phyloP scores from a whole-genome alignment of 2,329 filamentous ascomycete species.

The Bisporella sp. region DNA sequence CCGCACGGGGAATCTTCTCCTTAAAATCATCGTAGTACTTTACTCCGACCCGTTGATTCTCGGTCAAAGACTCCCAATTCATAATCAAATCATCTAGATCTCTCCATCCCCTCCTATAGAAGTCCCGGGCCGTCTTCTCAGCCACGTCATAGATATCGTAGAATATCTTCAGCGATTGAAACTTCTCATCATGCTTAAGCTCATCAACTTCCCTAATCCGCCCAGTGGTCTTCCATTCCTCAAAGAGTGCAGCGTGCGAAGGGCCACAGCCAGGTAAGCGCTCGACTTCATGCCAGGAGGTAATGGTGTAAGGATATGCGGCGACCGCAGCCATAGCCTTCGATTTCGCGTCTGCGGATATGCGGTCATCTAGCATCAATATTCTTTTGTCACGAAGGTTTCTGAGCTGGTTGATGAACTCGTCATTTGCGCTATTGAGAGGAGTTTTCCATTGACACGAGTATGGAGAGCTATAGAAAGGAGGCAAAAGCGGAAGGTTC shows the following conservation, averaged over 20 bases:
- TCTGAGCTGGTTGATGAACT: conserved; percentile 67
- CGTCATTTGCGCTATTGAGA: conserved; percentile 60
- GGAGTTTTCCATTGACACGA: conserved; percentile 77
- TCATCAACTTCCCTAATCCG: conserved; percentile 56
- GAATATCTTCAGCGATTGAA: conserved; percentile 62
- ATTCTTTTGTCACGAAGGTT: conserved; percentile 66
- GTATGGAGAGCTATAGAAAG: conserved; percentile 59
- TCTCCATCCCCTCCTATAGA: conserved; percentile 73
- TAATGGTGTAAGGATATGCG: conserved; percentile 57
- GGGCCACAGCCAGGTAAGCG: conserved; percentile 70
- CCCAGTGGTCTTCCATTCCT: conserved; percentile 61
- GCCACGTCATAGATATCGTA: conserved; percentile 92
- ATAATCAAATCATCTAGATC: conserved; percentile 84
- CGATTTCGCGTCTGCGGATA: conserved; percentile 81
- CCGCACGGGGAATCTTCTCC: conserved; percentile 60
- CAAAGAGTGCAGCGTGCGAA: conserved; percentile 72
- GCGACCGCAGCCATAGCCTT: conserved; percentile 77
- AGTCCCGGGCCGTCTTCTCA: conserved; percentile 70
- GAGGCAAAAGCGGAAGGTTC: conserved; percentile 57
- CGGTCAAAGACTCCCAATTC: conserved; percentile 64
- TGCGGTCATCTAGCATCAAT: conserved; percentile 56
- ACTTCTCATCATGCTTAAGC: conserved; percentile 53
- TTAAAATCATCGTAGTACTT: conserved; percentile 90
- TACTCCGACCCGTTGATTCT: conserved; percentile 86
- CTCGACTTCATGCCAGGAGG: conserved; percentile 32